phyloP scores from a whole-genome alignment of 768 basidiomycete species.

The Nevesoporus exiguus region DNA sequence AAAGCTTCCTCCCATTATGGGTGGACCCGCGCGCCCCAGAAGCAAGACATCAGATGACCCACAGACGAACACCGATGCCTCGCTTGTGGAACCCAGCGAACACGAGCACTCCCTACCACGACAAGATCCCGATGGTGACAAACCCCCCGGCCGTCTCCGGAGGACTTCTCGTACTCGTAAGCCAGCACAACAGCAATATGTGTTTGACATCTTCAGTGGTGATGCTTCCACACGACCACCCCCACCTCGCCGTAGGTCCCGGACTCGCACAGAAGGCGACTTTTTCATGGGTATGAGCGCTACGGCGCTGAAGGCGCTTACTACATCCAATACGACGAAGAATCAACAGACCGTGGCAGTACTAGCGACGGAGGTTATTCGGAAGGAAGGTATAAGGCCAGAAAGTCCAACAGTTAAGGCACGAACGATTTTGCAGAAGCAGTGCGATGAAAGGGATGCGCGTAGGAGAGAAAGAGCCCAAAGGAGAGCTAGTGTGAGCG shows the following conservation, averaged over 20 bases:
- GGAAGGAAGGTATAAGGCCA: conserved; percentile 66
- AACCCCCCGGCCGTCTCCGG: conserved; percentile 30
- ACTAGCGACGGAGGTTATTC: conserved; percentile 67
- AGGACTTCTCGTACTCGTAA: conserved; percentile 54
- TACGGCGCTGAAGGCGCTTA: conserved; percentile 65
- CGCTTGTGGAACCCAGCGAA: conserved; percentile 12
- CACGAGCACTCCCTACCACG: conserved; percentile 6
- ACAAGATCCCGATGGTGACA: conserved; percentile 8
- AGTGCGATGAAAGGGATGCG: conserved; percentile 57
- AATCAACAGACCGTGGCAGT: conserved; percentile 66
- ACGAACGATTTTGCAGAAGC: conserved; percentile 61
- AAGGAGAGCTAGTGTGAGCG: conserved; percentile 51
- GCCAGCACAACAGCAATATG: conserved; percentile 31
- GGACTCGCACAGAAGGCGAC: conserved; percentile 34
- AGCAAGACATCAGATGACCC: background rate
- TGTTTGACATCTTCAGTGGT: conserved; percentile 38
- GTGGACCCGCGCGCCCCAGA: background rate
- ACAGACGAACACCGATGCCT: background rate
- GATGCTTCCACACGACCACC: conserved; percentile 27
- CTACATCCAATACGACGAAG: conserved; percentile 63
- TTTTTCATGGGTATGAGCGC: conserved; percentile 66
- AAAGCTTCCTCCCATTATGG: background rate
- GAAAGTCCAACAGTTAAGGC: conserved; percentile 79
- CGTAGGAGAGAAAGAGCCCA: conserved; percentile 58
- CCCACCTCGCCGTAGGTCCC: conserved; percentile 45